Conservation (phyloP, 1,284 basidiomycete species). For the Cutaneotrichosporon daszewskae region DNA sequence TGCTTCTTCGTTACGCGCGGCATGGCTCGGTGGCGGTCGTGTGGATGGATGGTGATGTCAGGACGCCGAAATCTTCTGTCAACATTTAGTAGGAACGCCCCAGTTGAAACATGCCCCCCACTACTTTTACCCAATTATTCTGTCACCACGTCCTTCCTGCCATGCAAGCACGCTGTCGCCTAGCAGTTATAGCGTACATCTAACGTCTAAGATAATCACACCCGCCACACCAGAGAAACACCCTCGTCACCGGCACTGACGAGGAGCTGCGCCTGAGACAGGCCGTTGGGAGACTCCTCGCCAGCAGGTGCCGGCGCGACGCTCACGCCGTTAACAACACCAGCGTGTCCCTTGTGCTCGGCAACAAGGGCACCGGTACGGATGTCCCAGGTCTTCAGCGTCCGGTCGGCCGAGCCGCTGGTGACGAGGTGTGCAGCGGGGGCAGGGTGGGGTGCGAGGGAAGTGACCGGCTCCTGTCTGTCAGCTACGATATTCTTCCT, state of each 20-base stretch:
- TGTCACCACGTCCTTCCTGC: too few relatives aligned
- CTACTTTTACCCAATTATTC: too few relatives aligned
- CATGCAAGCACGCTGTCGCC: too few relatives aligned
- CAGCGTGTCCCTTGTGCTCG: conserved; percentile 78
- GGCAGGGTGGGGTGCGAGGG: conserved; percentile 64
- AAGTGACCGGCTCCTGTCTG: conserved; percentile 75
- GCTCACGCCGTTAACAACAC: conserved; percentile 69
- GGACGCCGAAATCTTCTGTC: not conserved
- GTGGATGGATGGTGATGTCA: not conserved
- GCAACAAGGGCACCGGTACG: conserved; percentile 72
- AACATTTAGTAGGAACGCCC: too few relatives aligned
- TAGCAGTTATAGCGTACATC: too few relatives aligned
- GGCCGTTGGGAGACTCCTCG: conserved; percentile 37
- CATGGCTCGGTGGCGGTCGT: conserved; percentile 20
- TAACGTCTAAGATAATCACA: conserved; percentile 3
- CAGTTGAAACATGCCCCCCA: too few relatives aligned
- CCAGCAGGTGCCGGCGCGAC: conserved; percentile 50
- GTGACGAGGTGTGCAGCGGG: conserved; percentile 66
- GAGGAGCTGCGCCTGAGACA: conserved; percentile 51
- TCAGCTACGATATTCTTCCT: not conserved
- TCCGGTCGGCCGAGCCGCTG: conserved; percentile 78
- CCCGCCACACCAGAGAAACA: conserved; percentile 61
- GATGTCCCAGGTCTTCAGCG: conserved; percentile 86
- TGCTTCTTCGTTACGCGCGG: conserved; percentile 36
- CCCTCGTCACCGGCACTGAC: conserved; percentile 84